Percentiles rank a stretch among this genome's conserved stretches.
Evolutionary conservation across 2,329 filamentous ascomycete species (phyloP).

Genomic region (Hypoxylon sp.): DNA sequence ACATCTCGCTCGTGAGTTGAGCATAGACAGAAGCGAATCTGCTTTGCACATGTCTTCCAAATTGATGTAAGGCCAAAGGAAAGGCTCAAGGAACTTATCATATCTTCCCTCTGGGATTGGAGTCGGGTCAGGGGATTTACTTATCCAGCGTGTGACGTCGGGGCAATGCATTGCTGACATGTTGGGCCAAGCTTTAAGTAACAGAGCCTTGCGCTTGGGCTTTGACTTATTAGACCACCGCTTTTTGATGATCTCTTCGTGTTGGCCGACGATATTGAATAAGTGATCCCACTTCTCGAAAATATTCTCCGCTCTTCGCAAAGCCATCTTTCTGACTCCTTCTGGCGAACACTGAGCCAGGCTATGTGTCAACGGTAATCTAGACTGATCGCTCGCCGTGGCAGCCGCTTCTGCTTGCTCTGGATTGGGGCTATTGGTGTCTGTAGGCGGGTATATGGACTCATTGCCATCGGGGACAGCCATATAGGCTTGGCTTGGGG

Average conservation of each 20-base stretch:
- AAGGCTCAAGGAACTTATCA: constrained; percentile 5
- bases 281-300: constrained; percentile 24
- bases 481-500: neutral
- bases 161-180: constrained; percentile 32
- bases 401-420: neutral
- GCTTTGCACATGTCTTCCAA: constrained; percentile 35
- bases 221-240: constrained; percentile 35
- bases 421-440: neutral
- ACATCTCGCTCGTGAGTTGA: constrained; percentile 23
- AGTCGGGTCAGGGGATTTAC: neutral
- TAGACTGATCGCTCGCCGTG: neutral
- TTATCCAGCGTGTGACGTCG: constrained; percentile 16
- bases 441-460: too few species aligned
- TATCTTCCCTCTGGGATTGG: neutral
- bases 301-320: constrained; percentile 10
- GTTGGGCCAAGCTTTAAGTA: constrained; percentile 20
- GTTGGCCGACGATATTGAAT: constrained; percentile 8
- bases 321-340: neutral
- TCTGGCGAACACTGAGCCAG: neutral
- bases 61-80: constrained; percentile 35
- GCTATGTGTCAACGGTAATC: neutral
- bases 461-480: neutral
- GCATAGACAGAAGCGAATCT: constrained; percentile 36
- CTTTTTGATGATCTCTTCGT: constrained; percentile 27
- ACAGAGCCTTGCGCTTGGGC: constrained; percentile 20